Base-by-base conservation (phyloP, 192 early-diverging fungal species). In the Coemansia guatemalensis region DNA sequence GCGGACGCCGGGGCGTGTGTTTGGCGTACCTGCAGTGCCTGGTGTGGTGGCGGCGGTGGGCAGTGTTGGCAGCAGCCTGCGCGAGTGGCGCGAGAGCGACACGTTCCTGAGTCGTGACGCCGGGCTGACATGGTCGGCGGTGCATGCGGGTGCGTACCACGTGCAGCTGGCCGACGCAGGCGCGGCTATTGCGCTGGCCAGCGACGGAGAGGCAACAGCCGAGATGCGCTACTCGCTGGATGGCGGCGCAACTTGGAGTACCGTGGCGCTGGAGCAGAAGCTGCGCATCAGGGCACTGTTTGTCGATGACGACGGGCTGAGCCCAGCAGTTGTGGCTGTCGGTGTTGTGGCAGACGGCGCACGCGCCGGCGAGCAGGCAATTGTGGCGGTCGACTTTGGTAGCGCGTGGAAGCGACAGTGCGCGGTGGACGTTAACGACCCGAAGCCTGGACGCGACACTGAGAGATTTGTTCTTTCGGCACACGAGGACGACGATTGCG, bases 31-130 rank as follows among this genome's bases (percentile, higher is more conserved):
- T 18, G 76, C 87, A 6, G 88, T 93, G 39, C 85, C 93, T 7
- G 96, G 96, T 51, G 78, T 94, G 11, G 69, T 97, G n/a, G 69
- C 96, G 81, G 96, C 93, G 33, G 92, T 97, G 21, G 96, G 96
- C 21, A 91, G 80, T 59, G 95, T 94, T 11, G 94, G 95, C 22
- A 29, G 77, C 0, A 76, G 87, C 54, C 80, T 97, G 11, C 50
- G 84, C 23, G 79, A 84, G 3, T 94, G 91, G 74, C 82, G 84
- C 26, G 81, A 89, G 24, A 88, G 90, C 61, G 93, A 95, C 64
- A 95, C 92, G 0, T 98, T 93, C 54, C 53, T 98, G 41, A 93
- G 92, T 3, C 78, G 83, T 30, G 94, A 98, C 69, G 91, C 89
- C 50, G 95, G 95, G 17, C 23, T 89, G 5, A 86, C 85, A 2